phyloP scores from a whole-genome alignment of 345 rosid species.

The Heritiera fomes region DNA sequence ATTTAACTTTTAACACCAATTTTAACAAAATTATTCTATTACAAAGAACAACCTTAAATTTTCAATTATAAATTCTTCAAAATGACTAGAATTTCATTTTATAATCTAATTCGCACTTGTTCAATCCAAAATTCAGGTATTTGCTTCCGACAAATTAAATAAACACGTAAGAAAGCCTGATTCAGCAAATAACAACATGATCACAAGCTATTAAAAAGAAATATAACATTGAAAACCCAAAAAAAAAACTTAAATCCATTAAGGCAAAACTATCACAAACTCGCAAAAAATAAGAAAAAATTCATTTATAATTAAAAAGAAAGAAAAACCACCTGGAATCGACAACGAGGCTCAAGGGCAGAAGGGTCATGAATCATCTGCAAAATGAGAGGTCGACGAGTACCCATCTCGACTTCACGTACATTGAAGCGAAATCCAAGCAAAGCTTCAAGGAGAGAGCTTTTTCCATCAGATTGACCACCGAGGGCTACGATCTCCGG shows the following conservation, averaged over 20 bases:
- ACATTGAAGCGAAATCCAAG: constrained; percentile 93
- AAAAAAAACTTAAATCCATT: not conserved
- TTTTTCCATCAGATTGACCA: constrained; percentile 95
- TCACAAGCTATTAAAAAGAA: not conserved
- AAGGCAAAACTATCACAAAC: not conserved
- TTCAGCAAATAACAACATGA: not conserved
- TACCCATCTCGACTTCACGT: constrained; percentile 98
- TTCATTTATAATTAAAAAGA: too few species aligned
- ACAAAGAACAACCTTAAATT: not conserved
- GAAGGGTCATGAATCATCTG: constrained; percentile 95
- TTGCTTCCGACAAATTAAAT: not conserved
- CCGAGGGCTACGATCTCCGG: constrained; percentile 97
- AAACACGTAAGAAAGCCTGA: not conserved
- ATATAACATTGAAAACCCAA: not conserved
- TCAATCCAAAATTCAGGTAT: not conserved
- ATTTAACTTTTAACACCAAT: not conserved
- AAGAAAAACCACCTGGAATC: constrained; percentile 60
- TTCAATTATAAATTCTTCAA: not conserved
- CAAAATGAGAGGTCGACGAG: constrained; percentile 87
- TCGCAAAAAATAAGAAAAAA: not conserved
- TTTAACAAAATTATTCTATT: not conserved
- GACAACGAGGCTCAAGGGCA: constrained; percentile 84
- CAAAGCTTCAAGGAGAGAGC: constrained; percentile 94
- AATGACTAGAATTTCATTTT: not conserved
- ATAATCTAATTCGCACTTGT: not conserved